A percentile compares a stretch with the other conserved stretches of the same genome.
These are phyloP conservation scores for Rhodotorula graminis DNA, from an alignment of 768 basidiomycete species.

Conservation along the genomic window DNA sequence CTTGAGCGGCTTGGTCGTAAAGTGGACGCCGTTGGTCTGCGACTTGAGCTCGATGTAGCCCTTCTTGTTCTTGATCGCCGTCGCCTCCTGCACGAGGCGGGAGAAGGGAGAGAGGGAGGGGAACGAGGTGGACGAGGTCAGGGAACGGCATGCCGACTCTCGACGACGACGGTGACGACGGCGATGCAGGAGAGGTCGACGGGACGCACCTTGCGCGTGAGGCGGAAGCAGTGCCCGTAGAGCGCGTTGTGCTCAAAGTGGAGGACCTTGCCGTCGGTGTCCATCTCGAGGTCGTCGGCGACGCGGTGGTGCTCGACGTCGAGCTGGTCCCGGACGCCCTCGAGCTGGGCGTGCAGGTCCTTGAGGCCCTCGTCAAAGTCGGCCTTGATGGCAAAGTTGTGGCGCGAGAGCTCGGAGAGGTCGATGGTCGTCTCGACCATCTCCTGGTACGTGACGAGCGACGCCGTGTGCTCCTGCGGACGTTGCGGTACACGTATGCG, in stretches of 20 bases:
- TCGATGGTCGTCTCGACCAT: slow-evolving; percentile 98
- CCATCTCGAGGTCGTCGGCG: slow-evolving; percentile 67
- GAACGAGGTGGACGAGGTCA: neutral
- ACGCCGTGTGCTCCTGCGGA: slow-evolving; percentile 59
- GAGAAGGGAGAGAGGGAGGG: too few relatives aligned
- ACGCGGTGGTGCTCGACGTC: slow-evolving; percentile 72
- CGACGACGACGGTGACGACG: neutral
- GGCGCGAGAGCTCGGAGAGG: slow-evolving; percentile 67
- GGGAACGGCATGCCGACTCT: too few relatives aligned
- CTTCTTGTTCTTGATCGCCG: slow-evolving; percentile 59
- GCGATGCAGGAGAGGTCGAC: neutral
- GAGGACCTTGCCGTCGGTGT: slow-evolving; percentile 80
- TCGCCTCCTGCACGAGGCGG: slow-evolving; percentile 73
- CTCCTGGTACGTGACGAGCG: slow-evolving; percentile 71
- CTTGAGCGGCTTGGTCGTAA: slow-evolving; percentile 74
- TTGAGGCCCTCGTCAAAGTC: slow-evolving; percentile 78
- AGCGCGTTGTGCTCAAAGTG: slow-evolving; percentile 85
- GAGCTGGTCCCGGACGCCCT: slow-evolving; percentile 68
- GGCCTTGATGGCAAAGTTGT: slow-evolving; percentile 86
- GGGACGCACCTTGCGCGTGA: slow-evolving; percentile 78
- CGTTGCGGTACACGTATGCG: too few relatives aligned
- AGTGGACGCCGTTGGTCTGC: slow-evolving; percentile 78
- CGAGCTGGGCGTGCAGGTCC: slow-evolving; percentile 56
- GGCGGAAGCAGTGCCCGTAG: slow-evolving; percentile 85
- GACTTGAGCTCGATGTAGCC: slow-evolving; percentile 69